Percentiles rank a stretch among this genome's conserved stretches.
These are phyloP conservation scores for Linnemannia hyalina DNA, from an alignment of 192 early-diverging fungal genomes.

Conservation along the genomic window DNA sequence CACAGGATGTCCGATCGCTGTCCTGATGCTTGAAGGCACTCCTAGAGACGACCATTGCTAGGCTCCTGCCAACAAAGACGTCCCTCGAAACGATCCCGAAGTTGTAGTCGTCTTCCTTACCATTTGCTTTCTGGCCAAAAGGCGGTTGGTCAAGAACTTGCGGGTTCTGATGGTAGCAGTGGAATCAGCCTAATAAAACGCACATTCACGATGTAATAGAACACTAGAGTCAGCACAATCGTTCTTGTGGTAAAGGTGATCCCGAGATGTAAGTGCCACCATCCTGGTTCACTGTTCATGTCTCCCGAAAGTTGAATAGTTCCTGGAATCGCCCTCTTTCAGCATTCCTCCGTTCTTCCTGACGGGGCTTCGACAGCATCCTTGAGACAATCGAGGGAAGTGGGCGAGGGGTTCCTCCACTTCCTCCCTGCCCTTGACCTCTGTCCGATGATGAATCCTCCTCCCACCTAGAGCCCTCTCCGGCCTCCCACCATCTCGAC, in stretches of 20 bases:
- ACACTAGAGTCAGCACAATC: constrained; percentile 6
- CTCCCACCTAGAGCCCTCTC: not conserved
- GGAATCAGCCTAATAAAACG: constrained; percentile 57
- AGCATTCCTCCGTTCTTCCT: not conserved
- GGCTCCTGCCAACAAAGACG: too few relatives aligned
- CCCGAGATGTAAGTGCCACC: constrained; percentile 5
- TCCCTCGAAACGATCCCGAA: not conserved
- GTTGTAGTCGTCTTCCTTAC: constrained; percentile 34
- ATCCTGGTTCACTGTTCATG: not conserved
- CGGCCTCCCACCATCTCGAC: not conserved
- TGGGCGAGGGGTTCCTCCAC: too few relatives aligned
- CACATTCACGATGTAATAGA: not conserved
- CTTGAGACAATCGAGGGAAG: not conserved
- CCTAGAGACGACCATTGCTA: not conserved
- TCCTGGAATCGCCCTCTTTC: not conserved
- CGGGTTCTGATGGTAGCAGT: constrained; percentile 96
- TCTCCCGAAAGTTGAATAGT: not conserved
- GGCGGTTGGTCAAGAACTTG: constrained; percentile 99
- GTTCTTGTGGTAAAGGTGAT: not conserved
- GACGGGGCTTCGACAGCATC: not conserved
- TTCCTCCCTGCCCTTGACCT: not conserved
- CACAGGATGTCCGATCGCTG: too few relatives aligned
- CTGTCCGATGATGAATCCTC: not conserved
- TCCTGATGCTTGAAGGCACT: too few relatives aligned
- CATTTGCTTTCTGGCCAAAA: constrained; percentile 98